phyloP scores from a whole-genome alignment of 345 rosid genomes.

The rapeseed (Brassica napus) region Da-Ae NC_063437.1:3358501-3359000 shows the following conservation, averaged over 20 bases:
- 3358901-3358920: no score
- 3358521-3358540: slow-evolving; percentile 83
- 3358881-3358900: neutral
- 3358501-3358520: slow-evolving; percentile 90
- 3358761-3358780: slow-evolving; percentile 50
- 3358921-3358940: neutral
- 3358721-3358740: slow-evolving; percentile 78
- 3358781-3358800: neutral
- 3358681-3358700: slow-evolving; percentile 96
- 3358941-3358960: neutral
- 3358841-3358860: slow-evolving; percentile 9
- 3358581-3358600: slow-evolving; percentile 78
- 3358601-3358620: slow-evolving; percentile 83
- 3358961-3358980: neutral
- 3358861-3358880: slow-evolving; percentile 13
- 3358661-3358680: slow-evolving; percentile 86
- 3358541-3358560: slow-evolving; percentile 71
- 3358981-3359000: neutral
- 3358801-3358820: neutral
- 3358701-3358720: slow-evolving; percentile 86
- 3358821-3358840: neutral
- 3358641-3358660: slow-evolving; percentile 84
- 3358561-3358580: slow-evolving; percentile 87
- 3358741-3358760: slow-evolving; percentile 86
- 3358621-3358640: slow-evolving; percentile 73